Percentiles rank a stretch among this genome's conserved stretches.
Evolutionary conservation across 306 rosid species (phyloP).

Genomic region (Citrullus mucosospermus): DNA sequence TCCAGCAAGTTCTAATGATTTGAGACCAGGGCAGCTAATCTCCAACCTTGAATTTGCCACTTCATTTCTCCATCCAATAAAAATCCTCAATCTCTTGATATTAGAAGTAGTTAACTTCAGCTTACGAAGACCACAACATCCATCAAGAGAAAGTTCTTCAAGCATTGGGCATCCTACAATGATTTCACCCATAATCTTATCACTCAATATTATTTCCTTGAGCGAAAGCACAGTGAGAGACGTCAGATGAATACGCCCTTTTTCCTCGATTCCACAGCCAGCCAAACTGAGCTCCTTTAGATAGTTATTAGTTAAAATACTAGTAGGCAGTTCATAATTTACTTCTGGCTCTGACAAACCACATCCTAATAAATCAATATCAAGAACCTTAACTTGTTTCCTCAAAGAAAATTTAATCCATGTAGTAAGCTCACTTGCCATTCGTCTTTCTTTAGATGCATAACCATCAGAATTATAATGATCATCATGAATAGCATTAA

Average conservation of each 20-base stretch:
- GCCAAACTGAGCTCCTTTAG: background rate
- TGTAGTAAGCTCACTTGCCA: slow-evolving; percentile 1
- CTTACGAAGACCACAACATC: background rate
- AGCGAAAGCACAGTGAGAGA: background rate
- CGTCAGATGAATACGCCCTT: background rate
- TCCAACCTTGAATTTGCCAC: background rate
- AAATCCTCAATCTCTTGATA: background rate
- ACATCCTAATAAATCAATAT: slow-evolving; percentile 3
- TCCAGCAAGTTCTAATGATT: background rate
- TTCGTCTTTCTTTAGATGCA: background rate
- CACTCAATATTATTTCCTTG: background rate
- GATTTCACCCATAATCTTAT: background rate
- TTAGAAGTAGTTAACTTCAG: background rate
- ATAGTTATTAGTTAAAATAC: background rate
- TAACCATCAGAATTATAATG: background rate
- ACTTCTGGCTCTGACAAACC: background rate
- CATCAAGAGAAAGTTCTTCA: background rate
- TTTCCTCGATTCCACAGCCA: background rate
- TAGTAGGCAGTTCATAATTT: background rate
- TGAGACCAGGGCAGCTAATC: background rate
- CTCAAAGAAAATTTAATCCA: slow-evolving; percentile 4
- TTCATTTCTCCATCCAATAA: background rate
- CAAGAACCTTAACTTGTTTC: slow-evolving; percentile 5
- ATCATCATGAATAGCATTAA: background rate
- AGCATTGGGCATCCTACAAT: background rate